Evolutionary conservation across 129 eudicot species (phyloP), one percentile per base, ranked within the genome.

Genomic region (Pulicaria dysenterica): DNA sequence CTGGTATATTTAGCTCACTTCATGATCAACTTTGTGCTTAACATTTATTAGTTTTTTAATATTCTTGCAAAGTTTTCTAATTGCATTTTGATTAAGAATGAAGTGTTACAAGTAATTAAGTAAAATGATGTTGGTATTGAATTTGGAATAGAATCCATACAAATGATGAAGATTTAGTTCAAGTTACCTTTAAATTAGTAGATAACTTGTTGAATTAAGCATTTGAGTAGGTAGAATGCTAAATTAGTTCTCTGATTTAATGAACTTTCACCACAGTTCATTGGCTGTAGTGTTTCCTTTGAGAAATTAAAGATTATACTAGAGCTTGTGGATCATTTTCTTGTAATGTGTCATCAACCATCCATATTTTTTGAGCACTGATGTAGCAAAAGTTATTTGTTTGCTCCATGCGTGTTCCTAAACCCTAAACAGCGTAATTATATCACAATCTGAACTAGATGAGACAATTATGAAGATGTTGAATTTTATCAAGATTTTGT

Each of bases 1-100:
- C 80, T 64, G 99, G 99, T 95, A 80, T 43, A 73, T 84, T 58
- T 7, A 55, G 4, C 49, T 48, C 19, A 6, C 12, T 5, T 64
- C 65, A 45, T 9, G 1, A 6, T 53, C 41, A 56, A 42, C 5
- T 44, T 44, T 34, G 34, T 44, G 0, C 9, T 56, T 55, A 5
- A 37, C 4, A 7, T 13, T 60, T 70, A 11, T 6, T 15, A 50
- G 70, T 43, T 24, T 62, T 62, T 73, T 47, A 1, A 43, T 15
- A 31, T 34, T 58, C 9, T 58, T 13, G 41, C 34, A 13, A 70
- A 9, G 16, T 39, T 12, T 38, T 17, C 9, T 41, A 39, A 44
- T 14, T 70, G 4, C 55, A 6, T 69, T 40, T 69, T 37, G 39
- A 15, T 47, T 34, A 11, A 67, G 14, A n/a, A 15, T 9, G 7